phyloP scores from a whole-genome alignment of 345 rosid genomes.

The Citrus mangshanensis region DNA sequence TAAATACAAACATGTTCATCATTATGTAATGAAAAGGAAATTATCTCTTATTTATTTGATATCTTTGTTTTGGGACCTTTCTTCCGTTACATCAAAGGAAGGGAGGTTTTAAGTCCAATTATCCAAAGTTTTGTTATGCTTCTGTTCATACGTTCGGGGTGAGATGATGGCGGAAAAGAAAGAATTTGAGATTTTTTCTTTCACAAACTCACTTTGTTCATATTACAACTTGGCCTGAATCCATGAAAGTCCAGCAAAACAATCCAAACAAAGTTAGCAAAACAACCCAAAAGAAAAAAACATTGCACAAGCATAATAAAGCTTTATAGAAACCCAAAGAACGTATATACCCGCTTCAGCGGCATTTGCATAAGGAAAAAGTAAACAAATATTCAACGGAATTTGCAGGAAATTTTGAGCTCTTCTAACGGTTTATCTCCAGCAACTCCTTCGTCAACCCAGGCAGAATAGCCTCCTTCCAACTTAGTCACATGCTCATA shows the following conservation, averaged over 20 bases:
- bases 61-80: neutral
- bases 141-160: neutral
- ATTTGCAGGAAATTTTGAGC: conserved; percentile 48
- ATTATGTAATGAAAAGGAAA: conserved; percentile 1
- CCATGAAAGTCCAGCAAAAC: neutral
- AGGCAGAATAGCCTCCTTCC: conserved; percentile 53
- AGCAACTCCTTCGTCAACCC: conserved; percentile 45
- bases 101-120: too few species aligned
- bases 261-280: neutral
- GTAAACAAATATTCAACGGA: conserved; percentile 13
- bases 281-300: neutral
- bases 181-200: too few species aligned
- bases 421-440: conserved; percentile 38
- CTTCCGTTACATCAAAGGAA: neutral
- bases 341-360: neutral
- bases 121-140: neutral
- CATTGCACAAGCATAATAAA: neutral
- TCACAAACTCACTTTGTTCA: neutral
- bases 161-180: neutral
- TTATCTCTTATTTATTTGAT: neutral
- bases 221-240: neutral
- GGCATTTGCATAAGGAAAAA: neutral
- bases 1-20: neutral
- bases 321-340: neutral
- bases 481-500: conserved; percentile 38